These are phyloP conservation scores for Pseudogymnoascus sp. DNA, from an alignment of 2,329 filamentous ascomycete genomes.

Conservation along the genomic window DNA sequence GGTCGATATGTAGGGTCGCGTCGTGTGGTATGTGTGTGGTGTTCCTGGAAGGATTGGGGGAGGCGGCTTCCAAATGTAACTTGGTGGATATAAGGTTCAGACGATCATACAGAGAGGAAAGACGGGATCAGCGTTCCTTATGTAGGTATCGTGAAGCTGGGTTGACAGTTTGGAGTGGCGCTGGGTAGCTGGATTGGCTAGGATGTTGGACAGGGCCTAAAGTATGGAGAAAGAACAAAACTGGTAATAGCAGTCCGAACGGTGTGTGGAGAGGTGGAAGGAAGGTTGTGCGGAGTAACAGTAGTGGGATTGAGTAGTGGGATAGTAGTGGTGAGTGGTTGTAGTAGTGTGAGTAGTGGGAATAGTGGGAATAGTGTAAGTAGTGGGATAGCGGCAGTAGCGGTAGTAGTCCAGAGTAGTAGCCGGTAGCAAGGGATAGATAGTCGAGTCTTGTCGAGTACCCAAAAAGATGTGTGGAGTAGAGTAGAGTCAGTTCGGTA, in stretches of 20 bases:
- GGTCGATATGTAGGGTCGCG: neutral
- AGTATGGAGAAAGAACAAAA: neutral
- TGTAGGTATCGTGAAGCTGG: slow-evolving; percentile 6
- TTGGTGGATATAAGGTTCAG: slow-evolving; percentile 8
- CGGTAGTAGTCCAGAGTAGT: neutral
- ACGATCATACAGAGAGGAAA: slow-evolving; percentile 7
- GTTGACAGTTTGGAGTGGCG: neutral
- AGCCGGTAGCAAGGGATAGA: neutral
- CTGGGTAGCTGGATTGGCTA: neutral
- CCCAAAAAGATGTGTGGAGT: neutral
- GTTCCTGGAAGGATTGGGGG: neutral
- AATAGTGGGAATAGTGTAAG: too few species aligned
- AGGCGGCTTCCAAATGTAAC: neutral
- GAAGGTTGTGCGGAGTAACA: neutral
- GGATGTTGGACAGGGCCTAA: neutral
- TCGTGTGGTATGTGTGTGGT: neutral
- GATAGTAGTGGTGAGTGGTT: neutral
- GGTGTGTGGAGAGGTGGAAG: neutral
- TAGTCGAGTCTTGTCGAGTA: neutral
- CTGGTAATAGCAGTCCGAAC: neutral
- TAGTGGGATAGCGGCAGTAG: neutral
- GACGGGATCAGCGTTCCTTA: slow-evolving; percentile 8
- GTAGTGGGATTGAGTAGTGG: neutral
- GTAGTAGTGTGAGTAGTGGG: too few species aligned
- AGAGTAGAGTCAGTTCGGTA: slow-evolving; percentile 1